These are phyloP conservation scores for Irpex sp. DNA, from an alignment of 1,284 basidiomycete genomes.

Conservation along the genomic window DNA sequence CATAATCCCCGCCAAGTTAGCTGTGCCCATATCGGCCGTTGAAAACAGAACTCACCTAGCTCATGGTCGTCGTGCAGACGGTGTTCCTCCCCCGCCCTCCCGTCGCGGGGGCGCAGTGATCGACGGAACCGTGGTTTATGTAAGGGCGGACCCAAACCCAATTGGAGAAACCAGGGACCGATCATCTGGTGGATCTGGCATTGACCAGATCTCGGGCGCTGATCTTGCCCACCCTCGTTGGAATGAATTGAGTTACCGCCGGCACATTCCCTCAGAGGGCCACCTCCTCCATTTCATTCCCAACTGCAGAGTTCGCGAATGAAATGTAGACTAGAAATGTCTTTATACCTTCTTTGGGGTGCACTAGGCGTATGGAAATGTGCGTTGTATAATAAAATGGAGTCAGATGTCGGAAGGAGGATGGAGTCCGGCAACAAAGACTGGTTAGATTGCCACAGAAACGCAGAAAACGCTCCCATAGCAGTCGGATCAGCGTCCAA, in stretches of 20 bases:
- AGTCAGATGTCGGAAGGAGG: not conserved
- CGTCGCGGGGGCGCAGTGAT: not conserved
- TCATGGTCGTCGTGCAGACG: too few relatives aligned
- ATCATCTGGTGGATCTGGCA: not conserved
- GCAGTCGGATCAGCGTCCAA: not conserved
- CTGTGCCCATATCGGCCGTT: too few relatives aligned
- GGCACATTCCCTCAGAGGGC: not conserved
- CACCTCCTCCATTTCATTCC: not conserved
- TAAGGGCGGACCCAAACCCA: not conserved
- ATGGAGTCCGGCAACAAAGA: not conserved
- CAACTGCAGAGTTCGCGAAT: not conserved
- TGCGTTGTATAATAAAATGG: too few relatives aligned
- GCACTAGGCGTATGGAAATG: too few relatives aligned
- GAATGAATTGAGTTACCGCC: constrained; percentile 1
- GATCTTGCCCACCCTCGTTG: not conserved
- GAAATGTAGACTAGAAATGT: not conserved
- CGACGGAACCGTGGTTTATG: not conserved
- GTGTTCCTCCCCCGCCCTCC: not conserved
- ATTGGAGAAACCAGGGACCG: constrained; percentile 9
- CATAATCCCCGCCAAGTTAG: too few relatives aligned
- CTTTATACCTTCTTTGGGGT: too few relatives aligned
- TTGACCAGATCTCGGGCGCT: constrained; percentile 1
- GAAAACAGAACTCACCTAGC: too few relatives aligned
- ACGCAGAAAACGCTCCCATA: not conserved
- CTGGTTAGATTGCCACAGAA: not conserved